Conservation (phyloP, 2,329 filamentous ascomycete genomes). For the Dactylella cylindrospora region DNA sequence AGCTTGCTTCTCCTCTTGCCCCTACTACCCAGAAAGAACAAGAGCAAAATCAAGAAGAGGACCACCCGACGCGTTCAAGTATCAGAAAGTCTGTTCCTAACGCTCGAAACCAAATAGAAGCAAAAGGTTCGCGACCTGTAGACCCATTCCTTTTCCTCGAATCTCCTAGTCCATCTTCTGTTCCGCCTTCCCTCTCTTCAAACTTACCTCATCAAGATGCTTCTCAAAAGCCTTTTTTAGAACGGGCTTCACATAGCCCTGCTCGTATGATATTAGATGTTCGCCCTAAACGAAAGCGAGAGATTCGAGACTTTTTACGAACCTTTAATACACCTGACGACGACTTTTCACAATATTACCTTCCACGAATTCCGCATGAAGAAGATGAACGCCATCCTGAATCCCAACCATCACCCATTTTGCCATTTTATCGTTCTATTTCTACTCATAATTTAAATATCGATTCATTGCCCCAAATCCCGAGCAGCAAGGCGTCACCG, state of each 20-base stretch:
- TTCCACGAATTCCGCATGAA: conserved; percentile 38
- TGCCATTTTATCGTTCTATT: neutral
- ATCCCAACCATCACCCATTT: neutral
- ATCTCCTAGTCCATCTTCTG: conserved; percentile 44
- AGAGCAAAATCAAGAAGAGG: conserved; percentile 38
- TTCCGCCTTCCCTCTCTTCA: conserved; percentile 44
- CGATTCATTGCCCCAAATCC: conserved; percentile 19
- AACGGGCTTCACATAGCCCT: conserved; percentile 42
- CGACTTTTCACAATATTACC: conserved; percentile 29
- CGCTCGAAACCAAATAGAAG: conserved; percentile 44
- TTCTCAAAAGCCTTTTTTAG: conserved; percentile 30
- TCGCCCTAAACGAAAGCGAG: conserved; percentile 39
- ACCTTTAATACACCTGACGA: conserved; percentile 42
- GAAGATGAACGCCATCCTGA: conserved; percentile 18
- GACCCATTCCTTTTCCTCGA: conserved; percentile 45
- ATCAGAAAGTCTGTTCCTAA: conserved; percentile 45
- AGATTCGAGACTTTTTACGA: conserved; percentile 37
- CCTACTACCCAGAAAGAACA: conserved; percentile 44
- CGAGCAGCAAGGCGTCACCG: conserved; percentile 10
- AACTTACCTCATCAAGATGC: conserved; percentile 43
- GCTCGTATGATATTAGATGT: conserved; percentile 44
- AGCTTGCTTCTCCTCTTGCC: conserved; percentile 45
- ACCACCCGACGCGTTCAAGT: conserved; percentile 41
- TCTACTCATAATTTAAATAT: neutral
- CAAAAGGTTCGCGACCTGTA: conserved; percentile 45